Conservation (phyloP, 306 rosid genomes). For the Senna tora region DNA sequence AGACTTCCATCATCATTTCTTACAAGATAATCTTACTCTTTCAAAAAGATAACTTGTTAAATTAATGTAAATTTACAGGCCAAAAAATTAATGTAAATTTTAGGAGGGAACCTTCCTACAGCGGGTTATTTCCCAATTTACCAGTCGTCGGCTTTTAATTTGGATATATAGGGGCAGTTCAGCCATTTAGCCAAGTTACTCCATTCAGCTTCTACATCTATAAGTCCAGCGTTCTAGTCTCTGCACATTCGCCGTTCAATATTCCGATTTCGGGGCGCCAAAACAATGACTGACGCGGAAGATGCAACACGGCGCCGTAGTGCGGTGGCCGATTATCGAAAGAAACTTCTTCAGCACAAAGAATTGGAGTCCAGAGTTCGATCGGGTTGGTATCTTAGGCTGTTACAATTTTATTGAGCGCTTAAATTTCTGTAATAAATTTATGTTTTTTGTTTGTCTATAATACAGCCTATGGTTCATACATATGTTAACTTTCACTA, state of each 20-base stretch:
- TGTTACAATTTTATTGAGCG: neutral
- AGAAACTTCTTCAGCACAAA: constrained; percentile 85
- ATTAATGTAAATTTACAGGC: no score
- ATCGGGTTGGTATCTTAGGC: constrained; percentile 57
- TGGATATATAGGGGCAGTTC: neutral
- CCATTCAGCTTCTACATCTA: neutral
- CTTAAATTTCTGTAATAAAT: neutral
- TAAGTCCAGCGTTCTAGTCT: neutral
- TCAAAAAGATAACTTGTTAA: no score
- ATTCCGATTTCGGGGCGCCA: constrained; percentile 9
- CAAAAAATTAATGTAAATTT: no score
- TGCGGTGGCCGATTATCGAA: constrained; percentile 69
- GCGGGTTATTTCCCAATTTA: neutral
- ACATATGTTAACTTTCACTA: neutral
- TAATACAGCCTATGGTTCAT: neutral
- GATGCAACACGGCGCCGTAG: constrained; percentile 73
- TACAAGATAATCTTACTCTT: no score
- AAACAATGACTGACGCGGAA: constrained; percentile 67
- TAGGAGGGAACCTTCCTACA: neutral
- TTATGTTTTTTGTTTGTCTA: neutral
- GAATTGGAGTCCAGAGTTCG: constrained; percentile 88
- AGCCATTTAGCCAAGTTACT: neutral
- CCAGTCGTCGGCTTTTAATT: neutral
- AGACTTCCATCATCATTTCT: no score
- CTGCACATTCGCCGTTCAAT: constrained; percentile 1